phyloP scores from a whole-genome alignment of 108 stramenopile genomes.

The Craspedostauros australis region DNA sequence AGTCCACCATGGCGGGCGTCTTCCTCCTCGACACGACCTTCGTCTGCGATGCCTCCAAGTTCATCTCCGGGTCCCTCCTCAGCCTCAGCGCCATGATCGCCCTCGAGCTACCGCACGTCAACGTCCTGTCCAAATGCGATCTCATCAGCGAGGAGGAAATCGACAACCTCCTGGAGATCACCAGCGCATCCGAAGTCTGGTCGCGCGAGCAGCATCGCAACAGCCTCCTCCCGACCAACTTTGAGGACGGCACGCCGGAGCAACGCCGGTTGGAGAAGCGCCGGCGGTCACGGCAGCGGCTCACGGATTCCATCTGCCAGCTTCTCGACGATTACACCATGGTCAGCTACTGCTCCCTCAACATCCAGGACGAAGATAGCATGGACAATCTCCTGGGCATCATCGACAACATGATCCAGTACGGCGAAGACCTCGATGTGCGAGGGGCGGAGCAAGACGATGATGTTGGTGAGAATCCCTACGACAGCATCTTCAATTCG shows the following conservation, averaged over 20 bases:
- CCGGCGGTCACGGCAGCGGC: conserved; percentile 49
- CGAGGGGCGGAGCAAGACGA: conserved; percentile 52
- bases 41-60: conserved; percentile 68
- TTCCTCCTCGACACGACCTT: conserved; percentile 94
- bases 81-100: conserved; percentile 94
- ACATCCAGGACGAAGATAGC: conserved; percentile 90
- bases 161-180: conserved; percentile 61
- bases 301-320: conserved; percentile 80
- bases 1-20: conserved; percentile 72
- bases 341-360: conserved; percentile 92
- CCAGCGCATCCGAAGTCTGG: conserved; percentile 78
- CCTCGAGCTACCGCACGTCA: conserved; percentile 93
- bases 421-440: conserved; percentile 93
- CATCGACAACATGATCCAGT: conserved; percentile 92
- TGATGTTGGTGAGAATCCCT: no score
- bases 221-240: conserved; percentile 10
- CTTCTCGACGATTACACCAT: conserved; percentile 95
- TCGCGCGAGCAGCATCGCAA: conserved; percentile 53
- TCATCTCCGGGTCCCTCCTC: conserved; percentile 88
- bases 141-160: conserved; percentile 74
- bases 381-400: conserved; percentile 75
- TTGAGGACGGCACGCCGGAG: conserved; percentile 15
- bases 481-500: no score
- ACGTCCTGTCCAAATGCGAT: conserved; percentile 95
- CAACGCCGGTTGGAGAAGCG: conserved; percentile 16